Percentiles rank a stretch among this genome's conserved stretches.
Conservation (phyloP, 306 rosid species). For the Heteromeles arbutifolia region DNA sequence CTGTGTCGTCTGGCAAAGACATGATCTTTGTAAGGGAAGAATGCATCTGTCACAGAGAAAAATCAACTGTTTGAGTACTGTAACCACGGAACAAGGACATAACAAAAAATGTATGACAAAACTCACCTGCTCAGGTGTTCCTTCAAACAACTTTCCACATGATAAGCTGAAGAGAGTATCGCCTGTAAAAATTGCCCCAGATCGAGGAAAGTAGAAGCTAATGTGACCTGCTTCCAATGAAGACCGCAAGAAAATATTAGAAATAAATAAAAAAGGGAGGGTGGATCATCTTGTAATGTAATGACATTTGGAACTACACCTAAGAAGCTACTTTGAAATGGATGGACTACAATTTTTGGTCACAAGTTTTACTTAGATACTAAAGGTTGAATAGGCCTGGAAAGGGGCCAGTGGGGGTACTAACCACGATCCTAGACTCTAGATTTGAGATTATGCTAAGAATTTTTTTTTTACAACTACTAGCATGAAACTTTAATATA, state of each 20-base stretch:
- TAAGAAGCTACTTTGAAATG: not conserved
- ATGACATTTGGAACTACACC: not conserved
- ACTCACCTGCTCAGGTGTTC: constrained; percentile 74
- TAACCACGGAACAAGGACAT: not conserved
- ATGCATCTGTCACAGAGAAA: constrained; percentile 57
- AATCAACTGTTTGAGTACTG: not conserved
- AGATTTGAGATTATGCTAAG: not conserved
- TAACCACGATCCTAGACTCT: not conserved
- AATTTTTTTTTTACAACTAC: not conserved
- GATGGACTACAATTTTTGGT: not conserved
- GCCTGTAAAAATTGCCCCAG: constrained; percentile 67
- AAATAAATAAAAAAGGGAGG: constrained; percentile 1
- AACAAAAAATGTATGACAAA: constrained; percentile 8
- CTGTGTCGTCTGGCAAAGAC: constrained; percentile 73
- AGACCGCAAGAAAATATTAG: not conserved
- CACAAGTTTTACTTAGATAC: not conserved
- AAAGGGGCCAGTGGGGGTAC: not conserved
- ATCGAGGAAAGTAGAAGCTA: constrained; percentile 79
- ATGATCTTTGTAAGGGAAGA: constrained; percentile 67
- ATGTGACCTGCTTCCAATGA: constrained; percentile 54
- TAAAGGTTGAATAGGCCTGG: not conserved
- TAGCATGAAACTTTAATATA: not conserved
- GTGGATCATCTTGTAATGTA: not conserved
- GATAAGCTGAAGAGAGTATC: constrained; percentile 92
- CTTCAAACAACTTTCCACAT: constrained; percentile 91